These are phyloP conservation scores for Calonectria pseudoreteaudii DNA, from an alignment of 2,329 filamentous ascomycete species.

Conservation along the genomic window DNA sequence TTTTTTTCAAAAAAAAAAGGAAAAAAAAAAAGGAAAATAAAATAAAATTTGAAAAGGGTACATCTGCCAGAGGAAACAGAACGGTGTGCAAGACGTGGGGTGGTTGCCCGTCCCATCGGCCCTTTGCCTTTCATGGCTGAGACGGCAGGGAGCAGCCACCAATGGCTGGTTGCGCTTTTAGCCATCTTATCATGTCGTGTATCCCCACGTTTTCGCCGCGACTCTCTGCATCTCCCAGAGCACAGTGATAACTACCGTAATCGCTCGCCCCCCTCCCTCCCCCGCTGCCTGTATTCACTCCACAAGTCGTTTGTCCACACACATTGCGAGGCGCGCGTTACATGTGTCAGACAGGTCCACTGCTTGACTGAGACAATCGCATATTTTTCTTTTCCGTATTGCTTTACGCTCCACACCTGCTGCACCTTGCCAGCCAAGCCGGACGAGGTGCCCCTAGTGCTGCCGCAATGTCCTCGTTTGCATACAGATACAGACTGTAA, in stretches of 20 bases:
- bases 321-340: neutral
- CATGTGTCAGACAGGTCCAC: neutral
- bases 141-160: neutral
- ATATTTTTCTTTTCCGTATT: slow-evolving; percentile 1
- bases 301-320: neutral
- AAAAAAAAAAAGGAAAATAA: neutral
- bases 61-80: neutral
- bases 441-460: neutral
- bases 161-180: neutral
- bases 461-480: neutral
- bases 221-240: too few species aligned
- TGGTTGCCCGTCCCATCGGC: neutral
- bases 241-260: neutral
- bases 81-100: neutral
- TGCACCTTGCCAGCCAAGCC: neutral
- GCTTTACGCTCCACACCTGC: neutral
- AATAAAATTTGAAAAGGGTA: neutral
- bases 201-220: neutral
- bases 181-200: neutral
- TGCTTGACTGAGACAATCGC: neutral
- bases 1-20: neutral
- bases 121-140: neutral
- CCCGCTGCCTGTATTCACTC: neutral
- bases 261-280: neutral
- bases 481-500: neutral